Percentiles rank a stretch among this genome's conserved stretches.
phyloP scores from a whole-genome alignment of 768 basidiomycete genomes.

The Russula vinacea region DNA sequence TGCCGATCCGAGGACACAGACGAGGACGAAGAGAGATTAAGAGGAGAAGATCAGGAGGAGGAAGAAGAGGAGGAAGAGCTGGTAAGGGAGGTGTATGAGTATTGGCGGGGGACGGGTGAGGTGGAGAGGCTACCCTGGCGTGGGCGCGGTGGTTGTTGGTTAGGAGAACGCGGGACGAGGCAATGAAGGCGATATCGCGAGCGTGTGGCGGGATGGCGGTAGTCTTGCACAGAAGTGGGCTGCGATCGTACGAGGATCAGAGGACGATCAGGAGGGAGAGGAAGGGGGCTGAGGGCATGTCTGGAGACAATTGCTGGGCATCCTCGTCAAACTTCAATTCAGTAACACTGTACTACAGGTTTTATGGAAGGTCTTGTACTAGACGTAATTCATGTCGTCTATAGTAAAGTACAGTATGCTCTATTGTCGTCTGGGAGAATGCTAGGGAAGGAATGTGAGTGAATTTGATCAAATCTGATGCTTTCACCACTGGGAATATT shows the following conservation, averaged over 20 bases:
- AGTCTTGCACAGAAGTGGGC: slow-evolving; percentile 41
- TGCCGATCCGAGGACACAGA: background rate
- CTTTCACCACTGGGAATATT: too few relatives aligned
- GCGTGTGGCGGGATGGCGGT: slow-evolving; percentile 37
- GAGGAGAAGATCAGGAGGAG: background rate
- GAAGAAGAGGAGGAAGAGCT: slow-evolving; percentile 31
- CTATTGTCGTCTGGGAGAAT: too few relatives aligned
- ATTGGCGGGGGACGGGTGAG: slow-evolving; percentile 43
- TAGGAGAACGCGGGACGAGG: slow-evolving; percentile 35
- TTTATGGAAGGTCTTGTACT: too few relatives aligned
- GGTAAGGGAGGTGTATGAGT: slow-evolving; percentile 41
- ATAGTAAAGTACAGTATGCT: too few relatives aligned
- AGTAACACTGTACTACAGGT: too few relatives aligned
- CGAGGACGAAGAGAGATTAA: background rate
- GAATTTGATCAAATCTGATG: too few relatives aligned
- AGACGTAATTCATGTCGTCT: too few relatives aligned
- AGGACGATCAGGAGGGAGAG: slow-evolving; percentile 8
- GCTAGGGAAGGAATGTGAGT: too few relatives aligned
- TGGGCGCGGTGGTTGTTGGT: slow-evolving; percentile 51
- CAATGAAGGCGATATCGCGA: slow-evolving; percentile 39
- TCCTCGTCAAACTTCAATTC: too few relatives aligned
- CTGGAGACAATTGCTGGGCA: too few relatives aligned
- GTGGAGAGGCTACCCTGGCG: slow-evolving; percentile 39
- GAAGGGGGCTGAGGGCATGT: background rate
- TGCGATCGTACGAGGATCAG: slow-evolving; percentile 16